These are phyloP conservation scores for Fusarium sp. DNA, from an alignment of 2,329 filamentous ascomycete genomes.

Conservation along the genomic window DNA sequence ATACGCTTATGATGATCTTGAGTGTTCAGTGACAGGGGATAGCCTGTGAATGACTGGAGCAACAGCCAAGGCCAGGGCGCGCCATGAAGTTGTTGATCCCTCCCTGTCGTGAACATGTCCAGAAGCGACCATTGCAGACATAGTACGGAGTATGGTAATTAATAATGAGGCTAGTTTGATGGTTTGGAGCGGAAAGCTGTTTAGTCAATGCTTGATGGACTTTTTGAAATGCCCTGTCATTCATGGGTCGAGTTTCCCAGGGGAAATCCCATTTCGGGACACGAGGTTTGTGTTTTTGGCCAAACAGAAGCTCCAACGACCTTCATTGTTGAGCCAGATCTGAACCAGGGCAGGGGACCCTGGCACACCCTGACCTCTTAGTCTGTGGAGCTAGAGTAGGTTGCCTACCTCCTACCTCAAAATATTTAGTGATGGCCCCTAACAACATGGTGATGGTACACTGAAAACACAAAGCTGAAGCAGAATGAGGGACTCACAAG, in stretches of 20 bases:
- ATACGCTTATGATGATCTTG: background rate
- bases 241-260: conserved; percentile 14
- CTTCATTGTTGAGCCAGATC: conserved; percentile 34
- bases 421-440: background rate
- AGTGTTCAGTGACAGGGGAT: background rate
- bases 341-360: conserved; percentile 27
- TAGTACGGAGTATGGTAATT: background rate
- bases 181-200: conserved; percentile 2
- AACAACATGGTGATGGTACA: background rate
- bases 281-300: conserved; percentile 43
- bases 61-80: background rate
- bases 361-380: background rate
- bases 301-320: conserved; percentile 34
- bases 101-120: background rate
- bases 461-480: background rate
- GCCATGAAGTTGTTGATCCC: background rate
- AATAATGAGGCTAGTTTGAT: conserved; percentile 12
- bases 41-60: background rate
- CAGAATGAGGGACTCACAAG: background rate
- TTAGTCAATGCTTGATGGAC: conserved; percentile 23
- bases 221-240: conserved; percentile 26
- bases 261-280: conserved; percentile 46
- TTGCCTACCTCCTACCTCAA: conserved; percentile 3
- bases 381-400: background rate
- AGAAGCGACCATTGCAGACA: background rate